These are phyloP conservation scores for Pulveroboletus sp. DNA, from an alignment of 768 basidiomycete genomes.

Conservation along the genomic window DNA sequence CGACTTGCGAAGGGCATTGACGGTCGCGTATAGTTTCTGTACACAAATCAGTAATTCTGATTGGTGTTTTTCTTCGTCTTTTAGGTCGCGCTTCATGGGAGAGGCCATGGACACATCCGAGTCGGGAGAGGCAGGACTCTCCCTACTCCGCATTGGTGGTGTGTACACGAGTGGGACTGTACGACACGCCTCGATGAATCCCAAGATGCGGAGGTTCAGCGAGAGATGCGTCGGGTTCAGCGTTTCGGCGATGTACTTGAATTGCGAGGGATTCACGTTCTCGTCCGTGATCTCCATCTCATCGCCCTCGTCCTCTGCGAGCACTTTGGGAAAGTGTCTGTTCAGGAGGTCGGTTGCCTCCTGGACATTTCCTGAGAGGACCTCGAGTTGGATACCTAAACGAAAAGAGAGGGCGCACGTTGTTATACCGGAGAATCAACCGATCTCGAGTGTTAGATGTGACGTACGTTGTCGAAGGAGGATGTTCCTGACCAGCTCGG, in stretches of 20 bases:
- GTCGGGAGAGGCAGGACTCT: constrained; percentile 6
- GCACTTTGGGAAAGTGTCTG: constrained; percentile 72
- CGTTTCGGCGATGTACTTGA: constrained; percentile 54
- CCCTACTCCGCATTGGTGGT: constrained; percentile 16
- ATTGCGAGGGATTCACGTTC: constrained; percentile 30
- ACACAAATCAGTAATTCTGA: constrained; percentile 51
- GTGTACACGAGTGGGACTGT: constrained; percentile 58
- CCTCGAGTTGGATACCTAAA: constrained; percentile 64
- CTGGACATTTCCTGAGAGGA: constrained; percentile 75
- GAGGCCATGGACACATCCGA: constrained; percentile 3
- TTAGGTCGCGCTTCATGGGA: constrained; percentile 14
- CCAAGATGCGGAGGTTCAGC: constrained; percentile 83
- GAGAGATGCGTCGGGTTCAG: constrained; percentile 74
- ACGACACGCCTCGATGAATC: constrained; percentile 84
- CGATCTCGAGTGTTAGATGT: background rate
- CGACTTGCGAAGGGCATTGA: constrained; percentile 51
- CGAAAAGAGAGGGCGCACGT: background rate
- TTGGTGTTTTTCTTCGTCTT: constrained; percentile 42
- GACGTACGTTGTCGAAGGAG: constrained; percentile 54
- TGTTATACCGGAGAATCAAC: background rate
- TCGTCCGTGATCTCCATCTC: constrained; percentile 21
- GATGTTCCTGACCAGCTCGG: constrained; percentile 44
- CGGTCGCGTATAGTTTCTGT: constrained; percentile 66
- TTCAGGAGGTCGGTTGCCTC: constrained; percentile 67
- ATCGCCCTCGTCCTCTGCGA: constrained; percentile 31